Base-by-base conservation (phyloP, 306 rosid genomes). In the Trifolium subterraneum region DNA sequence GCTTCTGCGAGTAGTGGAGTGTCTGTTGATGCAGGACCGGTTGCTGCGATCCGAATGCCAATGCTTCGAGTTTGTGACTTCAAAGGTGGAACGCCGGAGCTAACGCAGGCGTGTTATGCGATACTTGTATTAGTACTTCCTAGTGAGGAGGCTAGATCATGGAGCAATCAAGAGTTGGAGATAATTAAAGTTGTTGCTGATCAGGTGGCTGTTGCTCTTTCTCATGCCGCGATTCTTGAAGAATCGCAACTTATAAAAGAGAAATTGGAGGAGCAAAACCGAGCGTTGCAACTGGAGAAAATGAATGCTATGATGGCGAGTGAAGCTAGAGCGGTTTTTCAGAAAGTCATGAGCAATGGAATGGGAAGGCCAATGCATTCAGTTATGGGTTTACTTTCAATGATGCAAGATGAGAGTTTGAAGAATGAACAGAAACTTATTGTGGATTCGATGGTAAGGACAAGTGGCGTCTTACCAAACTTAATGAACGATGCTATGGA, bases 301-400 rank as follows among this genome's bases (percentile, higher is more conserved):
- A 85, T 41, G 84, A 88, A 85, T 51, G 93, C 97, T 48, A 69
- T 93, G 93, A 78, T 78, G 96, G 98, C 96, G 6, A 91, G 87
- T 55, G 88, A 88, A 54, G 96, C 98, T 5, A 86, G 90, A 82
- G 81, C 78, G 15, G 59, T 86, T 8, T 93, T 89, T 81, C 98
- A 91, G 75, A 89, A 84, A 73, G 93, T 91, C 52, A 89, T 91
- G 97, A 86, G 92, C 64, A 88, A 84, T 64, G 97, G 98, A 75
- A 93, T 91, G 96, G 83, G 96, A 75, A 89, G 88, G 84, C 98
- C 97, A 27, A 89, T 93, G 97, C 98, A 93, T 79, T 88, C 98
- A 20, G 77, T 88, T 72, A 39, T 89, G 74, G 93, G 97, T 36
- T 71, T 93, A 87, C 92, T 93, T 76, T 93, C 98, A 2, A 78